These are phyloP conservation scores for Dryas integrifolia DNA, from an alignment of 331 rosid species.

Conservation along the genomic window DNA sequence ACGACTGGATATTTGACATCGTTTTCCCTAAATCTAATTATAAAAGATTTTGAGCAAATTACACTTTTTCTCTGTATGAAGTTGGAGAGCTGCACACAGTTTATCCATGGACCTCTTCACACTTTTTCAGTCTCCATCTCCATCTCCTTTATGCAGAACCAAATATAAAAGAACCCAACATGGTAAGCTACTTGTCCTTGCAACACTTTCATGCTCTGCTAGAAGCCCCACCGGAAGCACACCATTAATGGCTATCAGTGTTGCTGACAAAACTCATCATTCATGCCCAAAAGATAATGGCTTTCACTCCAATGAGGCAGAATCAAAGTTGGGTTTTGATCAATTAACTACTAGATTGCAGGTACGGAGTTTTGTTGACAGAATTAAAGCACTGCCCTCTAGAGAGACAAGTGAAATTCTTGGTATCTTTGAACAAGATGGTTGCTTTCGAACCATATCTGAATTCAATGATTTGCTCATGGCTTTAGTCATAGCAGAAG, in stretches of 20 bases:
- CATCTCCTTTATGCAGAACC: constrained; percentile 22
- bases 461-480: constrained; percentile 55
- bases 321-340: constrained; percentile 21
- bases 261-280: background rate
- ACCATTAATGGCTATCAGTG: background rate
- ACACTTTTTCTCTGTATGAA: background rate
- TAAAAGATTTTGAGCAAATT: background rate
- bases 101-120: constrained; percentile 16
- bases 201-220: constrained; percentile 12
- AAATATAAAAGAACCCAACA: constrained; percentile 16
- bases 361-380: constrained; percentile 31
- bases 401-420: constrained; percentile 26
- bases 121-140: constrained; percentile 25
- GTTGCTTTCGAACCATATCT: constrained; percentile 30
- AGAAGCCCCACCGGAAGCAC: constrained; percentile 7
- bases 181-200: constrained; percentile 12
- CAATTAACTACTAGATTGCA: constrained; percentile 25
- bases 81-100: background rate
- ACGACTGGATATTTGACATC: background rate
- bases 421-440: constrained; percentile 17
- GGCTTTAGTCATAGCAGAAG: constrained; percentile 42
- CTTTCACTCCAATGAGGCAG: background rate
- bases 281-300: background rate
- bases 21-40: background rate
- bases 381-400: constrained; percentile 32